Evolutionary conservation across 495 filamentous ascomycete species (phyloP), one percentile per base, ranked within the genome.

Genomic region (Aspergillus haitiensis): DNA sequence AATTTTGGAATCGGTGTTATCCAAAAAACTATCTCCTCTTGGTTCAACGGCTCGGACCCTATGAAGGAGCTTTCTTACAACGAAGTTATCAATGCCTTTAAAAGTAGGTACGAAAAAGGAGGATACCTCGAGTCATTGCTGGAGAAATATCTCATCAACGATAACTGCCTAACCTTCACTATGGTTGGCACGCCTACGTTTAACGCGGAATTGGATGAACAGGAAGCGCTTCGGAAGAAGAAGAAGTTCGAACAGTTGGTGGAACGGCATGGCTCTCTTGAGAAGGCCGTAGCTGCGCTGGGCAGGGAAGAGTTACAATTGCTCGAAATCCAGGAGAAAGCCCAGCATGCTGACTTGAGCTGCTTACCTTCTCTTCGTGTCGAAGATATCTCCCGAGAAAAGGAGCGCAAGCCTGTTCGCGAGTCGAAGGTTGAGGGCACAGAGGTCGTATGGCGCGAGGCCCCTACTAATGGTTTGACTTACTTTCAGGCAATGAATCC

Each of bases 11-110:
- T 98, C 82, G 86, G 86, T 45, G 75, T 98, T 2, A 88, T 97
- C 78, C 89, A 96, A 64, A 82, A 92, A 47, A 79, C 96, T 55
- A 89, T 94, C 55, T 87, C 91, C 4, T 85, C 86, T 32, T 98
- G 94, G 94, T 97, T 98, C 72, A 94, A 94, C 57, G 94, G 94
- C 12, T 82, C 91, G 11, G 90, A 97, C 71, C 95, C 94, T 9
- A 92, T 98, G 72, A 85, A 94, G 58, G 84, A 90, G 21, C 76
- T 98, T 53, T 87, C 90, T 6, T 97, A 92, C 91, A 90, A 96
- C 66, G 88, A 93, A 40, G 92, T 88, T 3, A 83, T 97, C 18
- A 73, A 84, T 35, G 85, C 86, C 11, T 98, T 98, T 72, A 88
- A 96, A 72, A 74, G 74, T 5, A 78, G 84, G 65, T 87, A 88